Percentiles rank a stretch among this genome's conserved stretches.
These are phyloP conservation scores for Coniella lustricola DNA, from an alignment of 2,329 filamentous ascomycete species.

Conservation along the genomic window DNA sequence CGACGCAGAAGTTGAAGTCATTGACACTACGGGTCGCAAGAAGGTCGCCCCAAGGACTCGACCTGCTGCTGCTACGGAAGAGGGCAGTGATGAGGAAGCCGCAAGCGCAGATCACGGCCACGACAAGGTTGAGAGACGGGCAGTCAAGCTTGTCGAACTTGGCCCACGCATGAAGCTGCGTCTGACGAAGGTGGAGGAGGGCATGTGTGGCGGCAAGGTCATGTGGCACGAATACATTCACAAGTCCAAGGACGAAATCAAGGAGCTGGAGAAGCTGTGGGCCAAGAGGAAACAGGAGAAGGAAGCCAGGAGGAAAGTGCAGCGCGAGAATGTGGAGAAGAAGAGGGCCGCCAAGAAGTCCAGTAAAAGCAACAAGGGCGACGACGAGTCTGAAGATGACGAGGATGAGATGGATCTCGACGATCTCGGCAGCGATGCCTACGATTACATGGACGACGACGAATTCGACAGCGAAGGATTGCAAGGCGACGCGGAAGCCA, in stretches of 20 bases:
- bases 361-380: constrained; percentile 29
- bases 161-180: constrained; percentile 84
- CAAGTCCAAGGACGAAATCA: constrained; percentile 72
- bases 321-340: constrained; percentile 84
- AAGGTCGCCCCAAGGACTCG: constrained; percentile 44
- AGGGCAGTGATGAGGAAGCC: constrained; percentile 38
- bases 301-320: constrained; percentile 70
- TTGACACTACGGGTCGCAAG: constrained; percentile 57
- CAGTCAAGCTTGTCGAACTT: constrained; percentile 85
- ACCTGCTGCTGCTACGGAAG: constrained; percentile 37
- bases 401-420: constrained; percentile 29
- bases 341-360: constrained; percentile 53
- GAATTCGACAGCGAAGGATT: constrained; percentile 45
- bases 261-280: constrained; percentile 77
- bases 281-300: constrained; percentile 71
- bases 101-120: constrained; percentile 27
- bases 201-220: constrained; percentile 78
- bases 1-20: constrained; percentile 89
- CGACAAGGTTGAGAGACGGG: constrained; percentile 68
- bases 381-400: constrained; percentile 30
- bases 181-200: constrained; percentile 93
- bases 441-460: constrained; percentile 36
- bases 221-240: constrained; percentile 97
- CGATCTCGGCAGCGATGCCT: constrained; percentile 29
- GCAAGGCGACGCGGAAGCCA: constrained; percentile 43